These are phyloP conservation scores for Cladosporium phlei DNA, from an alignment of 2,329 filamentous ascomycete genomes.

Conservation along the genomic window DNA sequence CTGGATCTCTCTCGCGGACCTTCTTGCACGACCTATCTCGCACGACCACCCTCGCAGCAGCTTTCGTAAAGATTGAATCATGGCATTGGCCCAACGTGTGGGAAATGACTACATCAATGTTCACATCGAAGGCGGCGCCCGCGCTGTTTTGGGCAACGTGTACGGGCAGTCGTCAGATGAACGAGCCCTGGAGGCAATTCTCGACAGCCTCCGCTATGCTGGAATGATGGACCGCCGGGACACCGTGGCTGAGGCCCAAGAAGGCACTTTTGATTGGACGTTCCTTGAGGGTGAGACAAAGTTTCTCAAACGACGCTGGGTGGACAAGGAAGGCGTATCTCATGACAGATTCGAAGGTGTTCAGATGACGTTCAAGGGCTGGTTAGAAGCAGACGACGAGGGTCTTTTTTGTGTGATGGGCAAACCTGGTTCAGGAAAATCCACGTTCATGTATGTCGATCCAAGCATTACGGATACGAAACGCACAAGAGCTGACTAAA, in stretches of 20 bases:
- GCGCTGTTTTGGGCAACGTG: not conserved
- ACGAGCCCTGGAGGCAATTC: not conserved
- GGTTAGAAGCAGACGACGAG: not conserved
- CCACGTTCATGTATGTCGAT: conserved; percentile 12
- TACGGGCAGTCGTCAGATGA: not conserved
- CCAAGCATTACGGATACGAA: too few species aligned
- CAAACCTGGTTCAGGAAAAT: conserved; percentile 16
- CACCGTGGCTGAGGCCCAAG: not conserved
- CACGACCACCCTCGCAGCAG: too few species aligned
- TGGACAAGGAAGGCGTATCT: not conserved
- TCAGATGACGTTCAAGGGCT: not conserved
- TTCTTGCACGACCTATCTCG: too few species aligned
- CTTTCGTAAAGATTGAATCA: too few species aligned
- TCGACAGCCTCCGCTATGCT: conserved; percentile 1
- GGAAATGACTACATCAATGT: not conserved
- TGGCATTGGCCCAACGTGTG: too few species aligned
- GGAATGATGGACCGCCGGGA: not conserved
- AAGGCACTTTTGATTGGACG: not conserved
- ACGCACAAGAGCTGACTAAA: too few species aligned
- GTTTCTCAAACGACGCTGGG: not conserved
- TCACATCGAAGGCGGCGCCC: not conserved
- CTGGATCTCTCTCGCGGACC: too few species aligned
- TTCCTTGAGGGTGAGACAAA: not conserved
- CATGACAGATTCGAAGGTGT: not conserved
- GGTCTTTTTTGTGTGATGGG: conserved; percentile 9